Conservation (phyloP, 2,329 filamentous ascomycete species). For the Nothopassalora personata region DNA sequence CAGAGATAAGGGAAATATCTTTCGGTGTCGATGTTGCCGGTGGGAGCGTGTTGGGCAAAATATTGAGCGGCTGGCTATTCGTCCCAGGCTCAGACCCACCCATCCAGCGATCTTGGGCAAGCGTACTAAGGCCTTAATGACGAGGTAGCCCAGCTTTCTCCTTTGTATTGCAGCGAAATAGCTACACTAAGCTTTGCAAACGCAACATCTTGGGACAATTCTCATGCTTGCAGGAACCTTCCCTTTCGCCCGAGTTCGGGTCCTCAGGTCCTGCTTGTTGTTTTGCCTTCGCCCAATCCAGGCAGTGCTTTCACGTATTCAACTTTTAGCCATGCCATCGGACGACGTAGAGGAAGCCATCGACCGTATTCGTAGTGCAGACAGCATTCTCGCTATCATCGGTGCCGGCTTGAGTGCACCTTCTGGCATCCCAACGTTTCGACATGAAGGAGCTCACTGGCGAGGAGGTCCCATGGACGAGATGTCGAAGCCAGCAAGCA, state of each 20-base stretch:
- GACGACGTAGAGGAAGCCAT: background rate
- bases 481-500: background rate
- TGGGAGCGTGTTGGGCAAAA: background rate
- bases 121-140: no score
- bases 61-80: background rate
- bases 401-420: background rate
- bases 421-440: background rate
- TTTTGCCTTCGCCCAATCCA: background rate
- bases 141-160: background rate
- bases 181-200: background rate
- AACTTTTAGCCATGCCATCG: background rate
- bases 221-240: background rate
- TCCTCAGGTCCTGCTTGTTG: background rate
- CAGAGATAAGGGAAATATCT: background rate
- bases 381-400: background rate
- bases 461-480: background rate
- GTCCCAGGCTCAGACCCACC: background rate
- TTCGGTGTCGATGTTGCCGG: background rate
- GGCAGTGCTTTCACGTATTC: background rate
- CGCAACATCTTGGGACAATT: background rate
- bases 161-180: background rate
- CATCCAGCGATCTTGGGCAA: no score
- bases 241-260: background rate
- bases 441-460: background rate
- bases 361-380: background rate